Conservation (phyloP, 2,329 filamentous ascomycete species). For the Exophiala viscosa region DNA sequence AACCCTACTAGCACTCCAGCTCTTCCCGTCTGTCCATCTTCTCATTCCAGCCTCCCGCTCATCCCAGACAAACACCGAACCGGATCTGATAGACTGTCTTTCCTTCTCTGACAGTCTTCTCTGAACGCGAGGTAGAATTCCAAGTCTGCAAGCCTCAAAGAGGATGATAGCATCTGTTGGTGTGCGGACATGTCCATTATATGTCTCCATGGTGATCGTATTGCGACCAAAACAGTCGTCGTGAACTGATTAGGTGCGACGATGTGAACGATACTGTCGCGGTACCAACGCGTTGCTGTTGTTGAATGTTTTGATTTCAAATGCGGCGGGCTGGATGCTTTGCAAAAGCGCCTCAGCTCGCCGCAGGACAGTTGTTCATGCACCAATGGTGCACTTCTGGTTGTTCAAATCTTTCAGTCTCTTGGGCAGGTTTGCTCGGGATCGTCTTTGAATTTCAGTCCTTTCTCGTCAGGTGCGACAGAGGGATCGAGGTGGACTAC, state of each 20-base stretch:
- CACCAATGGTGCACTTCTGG: no score
- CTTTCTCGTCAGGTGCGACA: no score
- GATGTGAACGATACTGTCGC: background rate
- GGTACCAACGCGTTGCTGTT: no score
- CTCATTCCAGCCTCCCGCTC: constrained; percentile 97
- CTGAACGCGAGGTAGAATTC: constrained; percentile 85
- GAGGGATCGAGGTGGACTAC: no score
- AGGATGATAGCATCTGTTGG: constrained; percentile 94
- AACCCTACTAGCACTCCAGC: constrained; percentile 95
- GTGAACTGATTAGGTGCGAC: no score
- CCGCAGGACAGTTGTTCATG: background rate
- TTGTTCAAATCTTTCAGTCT: no score
- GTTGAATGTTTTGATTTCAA: background rate
- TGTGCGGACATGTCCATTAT: constrained; percentile 91
- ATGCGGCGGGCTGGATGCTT: constrained; percentile 18
- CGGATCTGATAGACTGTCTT: constrained; percentile 89
- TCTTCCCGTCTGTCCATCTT: constrained; percentile 97
- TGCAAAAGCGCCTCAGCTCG: constrained; percentile 12
- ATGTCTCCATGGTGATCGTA: constrained; percentile 76
- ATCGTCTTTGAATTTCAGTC: no score
- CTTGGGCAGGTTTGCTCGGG: no score
- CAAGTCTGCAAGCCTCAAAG: constrained; percentile 93
- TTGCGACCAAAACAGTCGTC: background rate
- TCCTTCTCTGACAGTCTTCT: constrained; percentile 93
- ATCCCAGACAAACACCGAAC: constrained; percentile 99